phyloP scores from a whole-genome alignment of 164 flowering plant species.

The Annona squamosa region DNA sequence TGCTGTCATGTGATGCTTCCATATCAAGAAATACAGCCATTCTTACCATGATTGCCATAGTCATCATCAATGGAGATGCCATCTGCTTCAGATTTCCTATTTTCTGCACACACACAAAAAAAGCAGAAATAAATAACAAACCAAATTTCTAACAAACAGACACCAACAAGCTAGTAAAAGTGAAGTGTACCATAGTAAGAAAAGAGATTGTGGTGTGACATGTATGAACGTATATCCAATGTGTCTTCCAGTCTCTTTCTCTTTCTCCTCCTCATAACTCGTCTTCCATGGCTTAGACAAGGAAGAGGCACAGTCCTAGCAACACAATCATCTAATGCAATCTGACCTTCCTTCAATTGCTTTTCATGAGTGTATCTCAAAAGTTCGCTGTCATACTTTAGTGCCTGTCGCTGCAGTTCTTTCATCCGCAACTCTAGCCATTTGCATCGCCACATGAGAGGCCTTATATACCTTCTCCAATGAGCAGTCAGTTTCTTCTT shows the following conservation, averaged over 20 bases:
- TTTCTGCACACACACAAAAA: constrained; percentile 47
- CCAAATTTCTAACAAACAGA: background rate
- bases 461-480: constrained; percentile 74
- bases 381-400: constrained; percentile 47
- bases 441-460: constrained; percentile 75
- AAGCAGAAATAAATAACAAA: background rate
- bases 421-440: constrained; percentile 81
- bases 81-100: constrained; percentile 53
- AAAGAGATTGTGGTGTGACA: constrained; percentile 70
- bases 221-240: constrained; percentile 43
- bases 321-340: constrained; percentile 31
- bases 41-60: constrained; percentile 26
- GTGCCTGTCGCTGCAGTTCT: constrained; percentile 56
- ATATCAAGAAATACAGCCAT: background rate
- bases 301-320: constrained; percentile 56
- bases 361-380: constrained; percentile 32
- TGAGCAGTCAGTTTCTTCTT: constrained; percentile 74
- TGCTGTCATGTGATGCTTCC: background rate
- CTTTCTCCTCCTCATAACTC: constrained; percentile 61
- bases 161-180: constrained; percentile 1
- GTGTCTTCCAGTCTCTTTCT: constrained; percentile 67
- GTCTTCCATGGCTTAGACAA: constrained; percentile 21
- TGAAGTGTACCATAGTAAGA: constrained; percentile 60
- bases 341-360: constrained; percentile 24
- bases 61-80: constrained; percentile 45